Percentiles rank a stretch among this genome's conserved stretches.
phyloP scores from a whole-genome alignment of 148 eudicot genomes.

The Nepenthes mirabilis region DNA sequence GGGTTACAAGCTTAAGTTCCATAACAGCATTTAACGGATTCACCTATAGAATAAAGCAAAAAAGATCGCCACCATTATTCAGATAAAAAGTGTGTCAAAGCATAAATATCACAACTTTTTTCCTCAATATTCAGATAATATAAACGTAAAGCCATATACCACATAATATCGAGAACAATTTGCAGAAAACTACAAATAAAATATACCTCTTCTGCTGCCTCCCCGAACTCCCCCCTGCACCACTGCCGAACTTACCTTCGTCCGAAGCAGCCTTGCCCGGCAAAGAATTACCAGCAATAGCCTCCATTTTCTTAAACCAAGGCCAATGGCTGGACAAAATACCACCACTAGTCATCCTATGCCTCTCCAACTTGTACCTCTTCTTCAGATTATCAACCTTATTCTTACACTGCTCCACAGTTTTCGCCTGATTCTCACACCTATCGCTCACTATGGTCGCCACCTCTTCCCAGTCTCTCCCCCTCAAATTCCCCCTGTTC shows the following conservation, averaged over 20 bases:
- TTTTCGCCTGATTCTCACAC: conserved; percentile 76
- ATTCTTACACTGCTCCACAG: conserved; percentile 97
- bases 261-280: conserved; percentile 38
- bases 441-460: conserved; percentile 72
- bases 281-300: conserved; percentile 58
- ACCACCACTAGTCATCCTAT: conserved; percentile 55
- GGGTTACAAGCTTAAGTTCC: too few relatives aligned
- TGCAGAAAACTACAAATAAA: not conserved
- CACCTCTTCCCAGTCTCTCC: conserved; percentile 98
- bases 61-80: too few relatives aligned
- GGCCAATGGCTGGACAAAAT: conserved; percentile 70
- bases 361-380: conserved; percentile 90
- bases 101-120: too few relatives aligned
- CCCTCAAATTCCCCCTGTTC: conserved; percentile 81
- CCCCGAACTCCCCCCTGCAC: conserved; percentile 22
- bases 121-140: too few relatives aligned
- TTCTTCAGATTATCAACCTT: conserved; percentile 98
- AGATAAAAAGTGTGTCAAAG: too few relatives aligned
- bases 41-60: too few relatives aligned
- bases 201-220: conserved; percentile 68
- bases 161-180: not conserved
- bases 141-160: too few relatives aligned
- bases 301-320: conserved; percentile 89
- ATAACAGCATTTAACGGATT: too few relatives aligned
- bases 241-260: conserved; percentile 40